Conservation (phyloP, 495 filamentous ascomycete genomes). For the Saxispiralis lemnorum region DNA sequence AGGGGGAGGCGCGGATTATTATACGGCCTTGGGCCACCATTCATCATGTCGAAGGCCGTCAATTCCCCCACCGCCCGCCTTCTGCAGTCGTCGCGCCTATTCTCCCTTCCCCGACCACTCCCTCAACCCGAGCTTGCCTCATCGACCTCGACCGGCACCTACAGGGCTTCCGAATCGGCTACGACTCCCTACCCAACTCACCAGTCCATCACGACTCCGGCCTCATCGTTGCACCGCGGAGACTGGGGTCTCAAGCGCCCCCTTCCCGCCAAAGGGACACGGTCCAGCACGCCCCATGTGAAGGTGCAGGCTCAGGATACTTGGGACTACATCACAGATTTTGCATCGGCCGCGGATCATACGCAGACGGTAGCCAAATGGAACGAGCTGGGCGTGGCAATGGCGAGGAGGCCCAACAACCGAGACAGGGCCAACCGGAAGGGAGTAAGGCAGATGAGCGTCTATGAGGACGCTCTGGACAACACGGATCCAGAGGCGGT, state of each 20-base stretch:
- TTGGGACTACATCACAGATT: slow-evolving; percentile 81
- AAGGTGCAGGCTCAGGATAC: slow-evolving; percentile 62
- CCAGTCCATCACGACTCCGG: slow-evolving; percentile 66
- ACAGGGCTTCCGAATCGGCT: slow-evolving; percentile 33
- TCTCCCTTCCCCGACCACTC: slow-evolving; percentile 43
- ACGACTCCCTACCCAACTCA: slow-evolving; percentile 66
- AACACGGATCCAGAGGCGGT: slow-evolving; percentile 26
- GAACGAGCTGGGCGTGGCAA: slow-evolving; percentile 58
- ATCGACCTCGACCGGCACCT: slow-evolving; percentile 26
- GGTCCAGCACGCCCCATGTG: slow-evolving; percentile 50
- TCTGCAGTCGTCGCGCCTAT: slow-evolving; percentile 46
- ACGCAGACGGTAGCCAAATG: slow-evolving; percentile 68
- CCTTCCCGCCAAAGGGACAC: slow-evolving; percentile 57
- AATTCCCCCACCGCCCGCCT: slow-evolving; percentile 48
- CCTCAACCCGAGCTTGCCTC: slow-evolving; percentile 27
- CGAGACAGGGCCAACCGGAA: not conserved
- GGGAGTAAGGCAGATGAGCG: slow-evolving; percentile 19
- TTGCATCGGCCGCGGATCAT: slow-evolving; percentile 67
- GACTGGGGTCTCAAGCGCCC: slow-evolving; percentile 93
- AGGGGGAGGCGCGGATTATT: no score
- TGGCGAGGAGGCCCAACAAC: slow-evolving; percentile 9
- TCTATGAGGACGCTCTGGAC: slow-evolving; percentile 42
- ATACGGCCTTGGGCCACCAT: no score
- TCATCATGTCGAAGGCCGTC: slow-evolving; percentile 20
- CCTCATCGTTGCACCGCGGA: slow-evolving; percentile 52